Base-by-base conservation (phyloP, 2,329 filamentous ascomycete genomes). In the Trichoderma endophyticum region DNA sequence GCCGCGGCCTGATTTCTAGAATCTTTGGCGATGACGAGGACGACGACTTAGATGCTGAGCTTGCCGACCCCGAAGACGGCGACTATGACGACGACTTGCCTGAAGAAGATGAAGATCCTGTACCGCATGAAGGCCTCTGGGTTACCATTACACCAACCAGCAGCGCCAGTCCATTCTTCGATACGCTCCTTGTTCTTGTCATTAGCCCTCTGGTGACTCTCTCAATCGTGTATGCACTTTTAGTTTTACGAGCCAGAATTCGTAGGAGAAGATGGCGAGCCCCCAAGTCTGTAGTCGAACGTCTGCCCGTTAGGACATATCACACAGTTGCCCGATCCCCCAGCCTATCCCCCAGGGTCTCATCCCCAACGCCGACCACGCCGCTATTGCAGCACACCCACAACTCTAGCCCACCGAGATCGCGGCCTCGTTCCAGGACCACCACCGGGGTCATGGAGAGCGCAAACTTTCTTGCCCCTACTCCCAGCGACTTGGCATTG, bases 271-370 rank as follows among this genome's bases (percentile, higher is more conserved):
- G 95, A 76, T 99, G 96, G 95, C 90, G 96, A 77, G 96, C 96
- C n/a, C 96, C 96, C 6, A 99, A 99, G 82, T 97, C 94, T 1
- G 91, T 99, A 0, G 95, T 99, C 21, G 95, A 98, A 76, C 91
- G 93, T 72, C 87, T 99, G n/a, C 96, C 96, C 2, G 94, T 99
- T 15, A 91, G 95, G 72, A 98, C 95, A 0, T 99, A 98, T 78
- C 95, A 97, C 77, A 97, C 95, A 0, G 93, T 97, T 43, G 84
- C 88, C 3, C 85, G 87, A 12, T 87, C 89, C 2, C 89, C 90
- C 1, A 78, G 74, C 65, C 80, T 89, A 80, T 82, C 88, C 77
- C 76, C 88, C 73, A 78, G 91, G 65, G 79, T 90, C 3, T 85
- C 92, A 5, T 93, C 90, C 24, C 90, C 91, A 2, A 94, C 91